Evolutionary conservation across 2,329 filamentous ascomycete genomes (phyloP), one percentile per base, ranked within the genome.

Genomic region (Dactylellina sp.): DNA sequence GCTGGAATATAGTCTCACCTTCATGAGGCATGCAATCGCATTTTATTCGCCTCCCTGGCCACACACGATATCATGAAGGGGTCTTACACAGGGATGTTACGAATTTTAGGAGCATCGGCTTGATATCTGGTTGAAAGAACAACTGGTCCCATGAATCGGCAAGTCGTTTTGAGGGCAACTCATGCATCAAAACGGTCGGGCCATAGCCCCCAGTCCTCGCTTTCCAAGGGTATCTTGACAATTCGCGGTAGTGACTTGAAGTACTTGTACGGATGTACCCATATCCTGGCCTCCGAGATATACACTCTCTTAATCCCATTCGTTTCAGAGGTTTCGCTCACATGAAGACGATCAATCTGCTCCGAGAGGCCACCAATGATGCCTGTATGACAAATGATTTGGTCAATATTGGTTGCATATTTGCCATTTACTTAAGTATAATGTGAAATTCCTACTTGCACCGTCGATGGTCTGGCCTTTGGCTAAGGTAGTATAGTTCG

Each of bases 41-140:
- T 49, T 49, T 37, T 40, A 7, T 28, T 55, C 55, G 35, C 42
- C 7, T 22, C 42, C 22, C 11, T 25, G 22, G 22, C 16, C 5
- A 32, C 28, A 4, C 9, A 32, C 9, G 5, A 9, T 32, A 32
- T 24, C 7, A 6, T 24, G 20, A 25, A 6, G 37, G 22, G 14
- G 12, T 46, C 76, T 57, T 66, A 78, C 77, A 62, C 56, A 78
- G 70, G 25, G 76, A 76, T 22, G 72, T 76, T 40, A 79, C 77
- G 62, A 78, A 79, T 53, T 71, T 63, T 11, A 78, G 47, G 16
- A 78, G 44, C 49, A 57, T 76, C 11, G 59, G 74, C 42, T 78
- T 79, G 55, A 79, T 77, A 62, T 77, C 76, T 20, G 76, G 76
- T 37, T 78, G 75, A 56, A 77, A 79, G 12, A 77, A 68, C 3